Percentiles rank a stretch among this genome's conserved stretches.
phyloP scores from a whole-genome alignment of 257 asterid genomes.

The Solanum rostratum region DNA sequence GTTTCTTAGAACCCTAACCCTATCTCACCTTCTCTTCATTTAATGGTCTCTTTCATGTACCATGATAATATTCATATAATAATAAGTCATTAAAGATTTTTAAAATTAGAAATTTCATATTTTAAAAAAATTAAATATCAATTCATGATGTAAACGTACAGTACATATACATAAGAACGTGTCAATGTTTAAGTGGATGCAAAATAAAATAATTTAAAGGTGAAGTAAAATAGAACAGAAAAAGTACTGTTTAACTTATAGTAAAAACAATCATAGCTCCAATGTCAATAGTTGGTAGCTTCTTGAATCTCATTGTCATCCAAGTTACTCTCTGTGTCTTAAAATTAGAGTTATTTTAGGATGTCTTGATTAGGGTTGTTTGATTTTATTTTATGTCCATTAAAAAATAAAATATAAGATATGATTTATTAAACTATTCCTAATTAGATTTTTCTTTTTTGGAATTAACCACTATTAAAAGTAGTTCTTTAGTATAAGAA shows the following conservation, averaged over 20 bases:
- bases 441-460: too few relatives aligned
- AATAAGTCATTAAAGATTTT: not conserved
- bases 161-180: not conserved
- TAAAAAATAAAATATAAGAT: not conserved
- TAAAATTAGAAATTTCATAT: too few relatives aligned
- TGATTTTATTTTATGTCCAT: not conserved
- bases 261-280: not conserved
- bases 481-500: too few relatives aligned
- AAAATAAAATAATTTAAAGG: not conserved
- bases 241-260: not conserved
- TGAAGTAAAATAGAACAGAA: not conserved
- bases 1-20: not conserved
- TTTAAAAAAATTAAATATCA: not conserved
- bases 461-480: too few relatives aligned
- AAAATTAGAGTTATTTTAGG: too few relatives aligned
- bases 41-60: not conserved
- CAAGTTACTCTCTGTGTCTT: too few relatives aligned
- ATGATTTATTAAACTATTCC: too few relatives aligned
- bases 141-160: not conserved
- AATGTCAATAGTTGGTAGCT: not conserved
- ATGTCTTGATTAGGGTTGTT: not conserved
- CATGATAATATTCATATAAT: not conserved
- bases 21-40: not conserved
- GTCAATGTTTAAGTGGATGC: not conserved
- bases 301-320: not conserved